Base-by-base conservation (phyloP, 164 flowering plant genomes). In the Tinospora cordifolia region DNA sequence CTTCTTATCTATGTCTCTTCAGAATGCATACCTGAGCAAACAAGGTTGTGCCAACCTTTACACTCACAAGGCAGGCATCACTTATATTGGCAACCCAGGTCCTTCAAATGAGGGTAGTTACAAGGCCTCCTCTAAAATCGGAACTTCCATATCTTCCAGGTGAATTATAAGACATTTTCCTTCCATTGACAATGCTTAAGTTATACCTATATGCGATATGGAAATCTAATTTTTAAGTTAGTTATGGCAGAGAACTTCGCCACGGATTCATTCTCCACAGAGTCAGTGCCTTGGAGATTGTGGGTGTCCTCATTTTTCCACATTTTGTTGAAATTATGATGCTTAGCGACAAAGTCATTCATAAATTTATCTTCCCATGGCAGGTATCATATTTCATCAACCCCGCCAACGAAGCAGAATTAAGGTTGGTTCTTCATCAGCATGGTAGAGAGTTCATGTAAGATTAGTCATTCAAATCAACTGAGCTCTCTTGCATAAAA, bases 181-280 rank as follows among this genome's bases (percentile, higher is more conserved):
- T 51, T 6, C 21, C 6, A 8, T 54, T 54, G 6, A 8, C 47
- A 44, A 54, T 54, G 60, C 24, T n/a, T 24, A n/a, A 1, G 47
- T 54, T 54, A 4, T 51, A 6, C n/a, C 5, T 51, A 49, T 54
- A 19, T 54, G 5, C 7, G 8, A 19, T 3, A 54, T 0, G 24
- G 8, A n/a, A 54, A 3, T 68, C 1, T 64, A 22, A 59, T 24
- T 25, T 25, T 30, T 74, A 3, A 40, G 39, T 51, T 36, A 19
- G 46, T 38, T 64, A 19, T 8, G 47, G 60, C 84, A 85, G 87
- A 46, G 81, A 80, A 69, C 69, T 75, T 71, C 64, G 54, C 54
- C 36, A 83, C 73, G 91, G 88, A 21, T 87, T 90, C 69, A 81
- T 90, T 74, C 84, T 87, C 65, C 90, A 87, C 39, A 77, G 82